Percentiles rank a stretch among this genome's conserved stretches.
phyloP scores from a whole-genome alignment of 2,329 filamentous ascomycete species.

The Plectosphaerella cucumerina region DNA sequence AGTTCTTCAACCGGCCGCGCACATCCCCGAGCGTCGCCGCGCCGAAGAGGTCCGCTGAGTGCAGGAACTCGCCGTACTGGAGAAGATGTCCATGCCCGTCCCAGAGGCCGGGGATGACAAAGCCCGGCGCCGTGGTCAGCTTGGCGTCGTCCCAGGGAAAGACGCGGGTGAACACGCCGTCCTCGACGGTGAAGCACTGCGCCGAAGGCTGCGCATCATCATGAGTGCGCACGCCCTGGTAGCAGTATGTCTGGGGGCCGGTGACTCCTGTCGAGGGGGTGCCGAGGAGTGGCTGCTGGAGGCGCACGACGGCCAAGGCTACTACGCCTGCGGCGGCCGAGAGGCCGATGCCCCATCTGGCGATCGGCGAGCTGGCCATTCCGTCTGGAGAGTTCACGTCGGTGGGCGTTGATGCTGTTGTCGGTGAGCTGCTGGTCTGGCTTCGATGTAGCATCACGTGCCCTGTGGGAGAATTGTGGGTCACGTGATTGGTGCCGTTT shows the following conservation, averaged over 20 bases:
- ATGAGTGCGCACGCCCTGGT: constrained; percentile 32
- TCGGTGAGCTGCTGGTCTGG: not conserved
- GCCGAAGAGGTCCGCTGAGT: constrained; percentile 62
- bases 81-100: constrained; percentile 67
- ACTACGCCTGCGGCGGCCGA: constrained; percentile 20
- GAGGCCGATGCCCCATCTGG: constrained; percentile 25
- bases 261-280: not conserved
- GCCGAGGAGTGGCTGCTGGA: constrained; percentile 11
- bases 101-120: constrained; percentile 64
- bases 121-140: constrained; percentile 31
- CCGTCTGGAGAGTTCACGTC: not conserved
- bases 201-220: constrained; percentile 29
- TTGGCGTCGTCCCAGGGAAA: constrained; percentile 29
- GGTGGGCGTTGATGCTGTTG: not conserved
- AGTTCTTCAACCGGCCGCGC: constrained; percentile 44
- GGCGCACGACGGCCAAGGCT: constrained; percentile 23
- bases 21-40: constrained; percentile 51
- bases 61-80: constrained; percentile 63
- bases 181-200: constrained; percentile 52
- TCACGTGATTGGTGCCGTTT: not conserved
- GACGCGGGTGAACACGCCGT: constrained; percentile 47
- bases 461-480: not conserved
- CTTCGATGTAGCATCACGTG: not conserved
- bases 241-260: constrained; percentile 29
- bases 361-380: constrained; percentile 10